Conservation (phyloP, 306 rosid genomes). For the Cicer yamashitae region DNA sequence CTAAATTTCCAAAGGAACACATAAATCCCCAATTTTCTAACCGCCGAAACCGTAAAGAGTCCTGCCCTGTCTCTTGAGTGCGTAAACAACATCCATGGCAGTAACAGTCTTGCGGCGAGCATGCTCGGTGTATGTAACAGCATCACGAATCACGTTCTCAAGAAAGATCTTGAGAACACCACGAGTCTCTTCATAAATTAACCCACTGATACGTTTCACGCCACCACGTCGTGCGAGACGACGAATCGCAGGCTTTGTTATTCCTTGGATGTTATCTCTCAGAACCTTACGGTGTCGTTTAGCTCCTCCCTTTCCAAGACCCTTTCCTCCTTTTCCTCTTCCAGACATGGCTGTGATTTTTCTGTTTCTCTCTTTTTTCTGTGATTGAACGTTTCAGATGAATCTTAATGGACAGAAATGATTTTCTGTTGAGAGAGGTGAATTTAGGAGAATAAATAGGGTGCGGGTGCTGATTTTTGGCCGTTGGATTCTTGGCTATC, state of each 20-base stretch:
- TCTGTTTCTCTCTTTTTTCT: background rate
- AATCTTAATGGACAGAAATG: background rate
- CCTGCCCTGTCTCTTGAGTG: constrained; percentile 70
- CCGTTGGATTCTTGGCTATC: constrained; percentile 46
- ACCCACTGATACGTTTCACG: constrained; percentile 64
- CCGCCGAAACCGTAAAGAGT: constrained; percentile 69
- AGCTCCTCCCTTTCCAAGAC: constrained; percentile 71
- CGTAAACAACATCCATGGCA: constrained; percentile 69
- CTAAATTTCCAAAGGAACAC: background rate
- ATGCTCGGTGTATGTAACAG: constrained; percentile 67
- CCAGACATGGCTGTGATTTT: constrained; percentile 52
- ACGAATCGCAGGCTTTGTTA: constrained; percentile 65
- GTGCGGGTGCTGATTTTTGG: rapidly evolving
- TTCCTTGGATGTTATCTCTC: constrained; percentile 68
- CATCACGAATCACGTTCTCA: constrained; percentile 64
- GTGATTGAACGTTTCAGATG: background rate
- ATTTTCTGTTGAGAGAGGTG: rapidly evolving
- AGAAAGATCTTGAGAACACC: constrained; percentile 67
- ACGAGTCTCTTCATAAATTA: constrained; percentile 65
- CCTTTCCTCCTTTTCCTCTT: constrained; percentile 73
- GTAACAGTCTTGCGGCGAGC: constrained; percentile 70
- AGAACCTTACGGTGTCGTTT: constrained; percentile 73
- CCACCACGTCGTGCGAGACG: constrained; percentile 68
- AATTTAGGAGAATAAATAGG: constrained; percentile 6
- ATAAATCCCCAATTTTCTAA: constrained; percentile 22